Conservation (phyloP, 2,329 filamentous ascomycete species). For the Calonectria pseudoturangicola region DNA sequence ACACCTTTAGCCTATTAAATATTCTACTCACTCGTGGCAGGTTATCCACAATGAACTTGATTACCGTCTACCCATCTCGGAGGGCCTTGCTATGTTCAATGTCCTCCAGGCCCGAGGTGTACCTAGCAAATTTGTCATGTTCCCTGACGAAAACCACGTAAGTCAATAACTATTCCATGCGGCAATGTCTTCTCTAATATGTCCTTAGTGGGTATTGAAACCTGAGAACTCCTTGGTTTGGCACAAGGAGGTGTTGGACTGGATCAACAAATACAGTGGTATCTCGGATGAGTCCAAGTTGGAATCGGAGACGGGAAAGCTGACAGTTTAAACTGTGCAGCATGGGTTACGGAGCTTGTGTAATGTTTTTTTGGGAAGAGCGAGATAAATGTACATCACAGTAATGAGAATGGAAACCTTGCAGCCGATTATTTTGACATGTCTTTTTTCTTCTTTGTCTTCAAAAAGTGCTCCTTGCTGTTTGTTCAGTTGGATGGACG, state of each 20-base stretch:
- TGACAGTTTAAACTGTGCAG: constrained; percentile 41
- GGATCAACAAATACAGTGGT: constrained; percentile 80
- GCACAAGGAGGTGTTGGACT: constrained; percentile 90
- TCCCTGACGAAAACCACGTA: constrained; percentile 82
- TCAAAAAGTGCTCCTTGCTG: neutral
- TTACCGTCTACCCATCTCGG: constrained; percentile 89
- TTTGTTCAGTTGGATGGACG: no score
- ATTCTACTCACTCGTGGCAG: constrained; percentile 49
- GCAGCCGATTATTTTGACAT: neutral
- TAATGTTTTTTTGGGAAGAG: neutral
- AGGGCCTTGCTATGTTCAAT: constrained; percentile 91
- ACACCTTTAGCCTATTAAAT: neutral
- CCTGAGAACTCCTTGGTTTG: constrained; percentile 93
- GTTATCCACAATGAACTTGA: constrained; percentile 92
- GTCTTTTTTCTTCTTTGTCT: neutral
- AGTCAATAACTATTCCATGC: constrained; percentile 43
- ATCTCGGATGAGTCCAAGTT: constrained; percentile 57
- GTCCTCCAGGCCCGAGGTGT: constrained; percentile 85
- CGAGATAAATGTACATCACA: neutral
- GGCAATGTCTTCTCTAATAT: neutral
- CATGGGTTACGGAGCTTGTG: neutral
- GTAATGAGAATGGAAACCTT: constrained; percentile 15
- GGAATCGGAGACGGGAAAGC: constrained; percentile 46
- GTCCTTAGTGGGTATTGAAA: constrained; percentile 84
- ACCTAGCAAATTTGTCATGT: constrained; percentile 86